phyloP scores from a whole-genome alignment of 352 stramenopile species.

The Globisporangium heterothallicum region DNA sequence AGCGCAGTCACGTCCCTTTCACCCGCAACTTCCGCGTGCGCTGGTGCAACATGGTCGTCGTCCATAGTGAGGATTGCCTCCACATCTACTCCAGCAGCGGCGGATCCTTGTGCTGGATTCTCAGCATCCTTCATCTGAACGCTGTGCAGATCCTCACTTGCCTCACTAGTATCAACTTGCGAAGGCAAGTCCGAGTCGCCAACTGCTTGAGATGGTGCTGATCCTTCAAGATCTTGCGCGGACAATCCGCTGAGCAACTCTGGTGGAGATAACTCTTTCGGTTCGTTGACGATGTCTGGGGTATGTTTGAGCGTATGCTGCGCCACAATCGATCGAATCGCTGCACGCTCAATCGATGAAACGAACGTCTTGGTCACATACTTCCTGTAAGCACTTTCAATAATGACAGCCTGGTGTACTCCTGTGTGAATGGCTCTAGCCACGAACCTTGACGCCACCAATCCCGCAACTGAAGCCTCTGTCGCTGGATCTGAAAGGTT shows the following conservation, averaged over 20 bases:
- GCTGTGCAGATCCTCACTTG: no score
- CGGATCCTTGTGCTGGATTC: no score
- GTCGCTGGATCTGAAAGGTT: not conserved
- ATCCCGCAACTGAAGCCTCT: not conserved
- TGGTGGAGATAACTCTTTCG: not conserved
- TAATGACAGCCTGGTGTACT: constrained; percentile 11
- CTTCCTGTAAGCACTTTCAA: constrained; percentile 9
- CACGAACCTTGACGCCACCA: constrained; percentile 7
- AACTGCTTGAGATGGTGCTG: not conserved
- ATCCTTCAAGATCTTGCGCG: not conserved
- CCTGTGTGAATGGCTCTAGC: constrained; percentile 1
- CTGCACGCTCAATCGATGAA: not conserved
- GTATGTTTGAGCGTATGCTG: not conserved
- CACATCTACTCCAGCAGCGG: no score
- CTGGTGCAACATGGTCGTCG: no score
- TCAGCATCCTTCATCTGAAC: no score
- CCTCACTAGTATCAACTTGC: no score
- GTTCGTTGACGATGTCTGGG: not conserved
- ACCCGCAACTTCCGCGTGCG: no score
- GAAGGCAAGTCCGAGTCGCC: no score
- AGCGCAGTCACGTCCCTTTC: no score
- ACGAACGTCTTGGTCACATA: constrained; percentile 12
- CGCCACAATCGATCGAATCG: not conserved
- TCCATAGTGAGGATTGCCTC: no score
- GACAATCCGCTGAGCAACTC: not conserved